phyloP scores from a whole-genome alignment of 1,284 basidiomycete genomes.

The Ceratobasidium sp. region DNA sequence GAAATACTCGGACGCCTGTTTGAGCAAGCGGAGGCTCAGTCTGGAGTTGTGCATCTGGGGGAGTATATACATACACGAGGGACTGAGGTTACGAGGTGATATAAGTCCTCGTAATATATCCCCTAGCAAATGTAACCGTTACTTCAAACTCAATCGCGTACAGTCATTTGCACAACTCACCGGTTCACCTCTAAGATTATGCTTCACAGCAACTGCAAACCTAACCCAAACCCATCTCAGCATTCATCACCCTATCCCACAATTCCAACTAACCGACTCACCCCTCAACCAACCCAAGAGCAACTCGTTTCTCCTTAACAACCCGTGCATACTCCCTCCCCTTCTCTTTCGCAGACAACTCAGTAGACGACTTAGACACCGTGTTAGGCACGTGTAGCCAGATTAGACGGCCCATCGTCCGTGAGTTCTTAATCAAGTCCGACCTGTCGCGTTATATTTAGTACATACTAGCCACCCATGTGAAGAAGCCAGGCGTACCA shows the following conservation, averaged over 20 bases:
- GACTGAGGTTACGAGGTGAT: slow-evolving; percentile 62
- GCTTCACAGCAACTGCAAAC: slow-evolving; percentile 72
- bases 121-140: slow-evolving; percentile 17
- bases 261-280: too few relatives aligned
- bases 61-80: too few relatives aligned
- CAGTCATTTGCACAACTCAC: too few relatives aligned
- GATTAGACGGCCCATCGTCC: slow-evolving; percentile 61
- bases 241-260: not conserved
- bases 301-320: slow-evolving; percentile 72
- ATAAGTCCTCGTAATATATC: slow-evolving; percentile 69
- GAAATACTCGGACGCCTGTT: slow-evolving; percentile 22
- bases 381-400: slow-evolving; percentile 72
- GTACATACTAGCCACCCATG: not conserved
- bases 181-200: slow-evolving; percentile 68
- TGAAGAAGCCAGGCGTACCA: slow-evolving; percentile 59
- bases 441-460: slow-evolving; percentile 48
- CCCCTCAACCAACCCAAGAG: slow-evolving; percentile 71
- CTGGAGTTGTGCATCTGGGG: too few relatives aligned
- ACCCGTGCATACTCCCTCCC: slow-evolving; percentile 62
- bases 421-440: slow-evolving; percentile 62
- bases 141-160: too few relatives aligned
- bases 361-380: slow-evolving; percentile 56
- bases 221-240: too few relatives aligned
- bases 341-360: slow-evolving; percentile 52
- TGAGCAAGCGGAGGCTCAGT: too few relatives aligned